Base-by-base conservation (phyloP, 2,329 filamentous ascomycete genomes). In the Emergomyces africanus region DNA sequence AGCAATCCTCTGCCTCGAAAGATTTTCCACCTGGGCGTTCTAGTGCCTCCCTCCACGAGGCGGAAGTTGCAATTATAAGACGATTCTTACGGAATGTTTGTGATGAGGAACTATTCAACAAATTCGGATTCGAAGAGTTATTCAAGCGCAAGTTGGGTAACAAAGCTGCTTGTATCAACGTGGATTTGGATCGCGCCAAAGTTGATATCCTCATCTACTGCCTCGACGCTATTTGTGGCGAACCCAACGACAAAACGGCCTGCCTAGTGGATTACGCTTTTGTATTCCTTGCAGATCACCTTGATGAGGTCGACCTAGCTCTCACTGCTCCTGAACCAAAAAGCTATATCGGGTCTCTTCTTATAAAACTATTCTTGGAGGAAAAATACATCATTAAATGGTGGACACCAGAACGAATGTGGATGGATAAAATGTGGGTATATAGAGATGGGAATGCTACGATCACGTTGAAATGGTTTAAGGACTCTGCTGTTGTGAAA, bases 101-200 rank as follows among this genome's bases (percentile, higher is more conserved):
- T 42, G 66, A 68, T 33, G 58, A 63, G 4, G 62, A 62, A 1
- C 35, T 68, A 28, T 68, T 68, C 56, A 55, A 57, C 5, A 68
- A 64, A 57, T 68, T 68, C 25, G 66, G 65, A 2, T 68, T 68
- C 23, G 67, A 68, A 20, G 64, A 65, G 5, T 68, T 67, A 25
- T 68, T 68, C 41, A 56, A 66, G 56, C 57, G 57, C 2, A 68
- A 68, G 44, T 28, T 66, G 6, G 63, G 62, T 12, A 61, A 61
- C 1, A 68, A 62, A 30, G 60, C 59, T 1, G 63, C 59, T 23
- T 59, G 41, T 10, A 62, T 68, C 15, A 59, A 60, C 0, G 61
- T 68, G 3, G 62, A 68, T 46, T 61, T 66, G 54, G 62, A 68
- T 33, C 64, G 60, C 23, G 62, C 54, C n/a, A 49, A 61, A 44